Evolutionary conservation across 306 rosid genomes (phyloP).

Genomic region (Sicyos edulis): DNA sequence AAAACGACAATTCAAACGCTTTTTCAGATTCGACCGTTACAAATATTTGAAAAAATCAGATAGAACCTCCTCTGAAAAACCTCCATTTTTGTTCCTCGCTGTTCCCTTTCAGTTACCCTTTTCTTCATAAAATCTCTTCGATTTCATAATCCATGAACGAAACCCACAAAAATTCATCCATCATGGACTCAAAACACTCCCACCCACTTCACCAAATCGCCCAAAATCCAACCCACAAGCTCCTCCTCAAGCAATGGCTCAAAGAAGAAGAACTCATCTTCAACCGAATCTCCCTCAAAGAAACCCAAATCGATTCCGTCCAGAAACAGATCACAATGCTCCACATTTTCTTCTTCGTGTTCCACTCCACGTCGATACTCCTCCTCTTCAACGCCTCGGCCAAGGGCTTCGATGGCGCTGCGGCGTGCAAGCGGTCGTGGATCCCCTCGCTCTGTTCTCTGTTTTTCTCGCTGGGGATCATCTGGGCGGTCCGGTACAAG

Average conservation of each 20-base stretch:
- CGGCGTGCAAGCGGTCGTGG: constrained; percentile 64
- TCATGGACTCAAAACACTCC: constrained; percentile 57
- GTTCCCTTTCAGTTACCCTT: not conserved
- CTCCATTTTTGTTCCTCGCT: not conserved
- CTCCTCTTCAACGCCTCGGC: constrained; percentile 81
- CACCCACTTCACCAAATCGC: constrained; percentile 98
- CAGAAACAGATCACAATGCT: constrained; percentile 69
- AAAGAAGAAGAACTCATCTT: constrained; percentile 85
- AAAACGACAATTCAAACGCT: constrained; percentile 17
- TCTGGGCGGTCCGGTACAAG: constrained; percentile 87
- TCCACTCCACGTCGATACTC: constrained; percentile 74
- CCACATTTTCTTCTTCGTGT: constrained; percentile 84
- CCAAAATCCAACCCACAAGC: constrained; percentile 82
- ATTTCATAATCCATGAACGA: constrained; percentile 39
- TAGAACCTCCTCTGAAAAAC: constrained; percentile 19
- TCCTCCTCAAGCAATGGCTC: constrained; percentile 93
- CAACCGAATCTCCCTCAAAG: constrained; percentile 55
- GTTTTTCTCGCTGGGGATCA: constrained; percentile 58
- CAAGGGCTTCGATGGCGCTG: too few relatives aligned
- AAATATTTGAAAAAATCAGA: constrained; percentile 23
- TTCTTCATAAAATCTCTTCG: not conserved
- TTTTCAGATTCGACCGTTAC: constrained; percentile 59
- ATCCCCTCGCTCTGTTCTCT: constrained; percentile 71
- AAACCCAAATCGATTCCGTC: constrained; percentile 68
- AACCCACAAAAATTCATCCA: constrained; percentile 32